A percentile compares a stretch with the other conserved stretches of the same genome.
These are phyloP conservation scores for Helicocarpus griseus DNA, from an alignment of 2,329 filamentous ascomycete species.

Conservation along the genomic window DNA sequence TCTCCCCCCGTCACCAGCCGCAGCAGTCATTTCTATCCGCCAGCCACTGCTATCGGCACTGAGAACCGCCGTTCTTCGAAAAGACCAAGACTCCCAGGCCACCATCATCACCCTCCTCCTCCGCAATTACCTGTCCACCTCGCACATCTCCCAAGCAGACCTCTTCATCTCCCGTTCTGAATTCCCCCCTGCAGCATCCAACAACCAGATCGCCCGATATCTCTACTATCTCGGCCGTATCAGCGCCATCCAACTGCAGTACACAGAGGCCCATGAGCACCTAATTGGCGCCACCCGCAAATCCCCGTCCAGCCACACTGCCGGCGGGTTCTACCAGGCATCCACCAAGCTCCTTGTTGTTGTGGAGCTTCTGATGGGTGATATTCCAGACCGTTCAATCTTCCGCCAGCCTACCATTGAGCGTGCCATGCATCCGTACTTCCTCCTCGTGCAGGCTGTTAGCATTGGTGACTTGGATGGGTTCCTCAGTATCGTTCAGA, in stretches of 20 bases:
- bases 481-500: slow-evolving; percentile 77
- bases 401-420: slow-evolving; percentile 88
- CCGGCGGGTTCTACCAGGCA: slow-evolving; percentile 89
- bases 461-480: slow-evolving; percentile 92
- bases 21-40: slow-evolving; percentile 76
- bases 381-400: slow-evolving; percentile 88
- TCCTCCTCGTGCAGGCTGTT: slow-evolving; percentile 87
- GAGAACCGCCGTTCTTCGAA: slow-evolving; percentile 88
- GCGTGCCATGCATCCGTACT: slow-evolving; percentile 80
- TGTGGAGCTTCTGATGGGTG: slow-evolving; percentile 94
- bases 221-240: slow-evolving; percentile 96
- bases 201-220: slow-evolving; percentile 96
- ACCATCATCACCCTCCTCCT: slow-evolving; percentile 90
- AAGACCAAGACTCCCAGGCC: slow-evolving; percentile 95
- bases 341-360: slow-evolving; percentile 94
- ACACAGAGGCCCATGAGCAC: slow-evolving; percentile 94
- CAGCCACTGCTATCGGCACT: slow-evolving; percentile 79
- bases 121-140: slow-evolving; percentile 90
- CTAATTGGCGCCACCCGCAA: slow-evolving; percentile 89
- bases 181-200: slow-evolving; percentile 87
- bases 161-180: slow-evolving; percentile 90
- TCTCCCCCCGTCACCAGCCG: slow-evolving; percentile 78
- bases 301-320: slow-evolving; percentile 79
- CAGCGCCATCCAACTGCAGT: slow-evolving; percentile 88
- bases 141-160: slow-evolving; percentile 94